Base-by-base conservation (phyloP, 108 stramenopile genomes). In the Conticribra guillardii region DNA sequence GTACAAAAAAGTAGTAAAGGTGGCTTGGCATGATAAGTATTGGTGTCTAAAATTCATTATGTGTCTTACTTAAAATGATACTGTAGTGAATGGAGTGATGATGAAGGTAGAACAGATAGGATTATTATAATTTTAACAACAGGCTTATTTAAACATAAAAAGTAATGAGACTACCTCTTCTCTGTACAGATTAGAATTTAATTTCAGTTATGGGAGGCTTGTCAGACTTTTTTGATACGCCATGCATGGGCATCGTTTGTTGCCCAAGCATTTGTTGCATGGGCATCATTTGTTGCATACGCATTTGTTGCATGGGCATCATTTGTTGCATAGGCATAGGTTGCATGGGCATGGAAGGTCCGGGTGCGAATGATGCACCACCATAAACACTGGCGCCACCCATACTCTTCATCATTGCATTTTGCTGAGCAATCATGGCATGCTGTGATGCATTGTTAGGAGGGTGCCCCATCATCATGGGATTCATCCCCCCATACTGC, bases 321-420 rank as follows among this genome's bases (percentile, higher is more conserved):
- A 48, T 21, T 48, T 17, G 55, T 48, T 24, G 45, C 47, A 62
- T 28, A 17, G 22, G 61, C 8, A 8, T 22, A 17, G 33, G 37
- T 1, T 60, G 59, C 45, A 62, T 62, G 17, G 50, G 37, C 54
- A 44, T 55, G 34, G 66, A 44, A 22, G 41, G 66, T 23, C 8
- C 14, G 23, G 41, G 8, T 9, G 5, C n/a, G 19, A 22, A 3
- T 34, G 5, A 28, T 46, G 45, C 47, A 19, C 73, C 71, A 19
- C 71, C 62, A 73, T 73, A 66, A 0, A 74, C 48, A 66, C 73
- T 59, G 4, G 64, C 73, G 29, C 66, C 49, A 44, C 61, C 72
- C 48, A 56, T 51, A 45, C 44, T 64, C 23, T 64, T 73, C 56
- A 73, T 49, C 16, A 54, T 29, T 4, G 72, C 72, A 58, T 73